Evolutionary conservation across 306 rosid species (phyloP).

Genomic region (Citrullus amarus): DNA sequence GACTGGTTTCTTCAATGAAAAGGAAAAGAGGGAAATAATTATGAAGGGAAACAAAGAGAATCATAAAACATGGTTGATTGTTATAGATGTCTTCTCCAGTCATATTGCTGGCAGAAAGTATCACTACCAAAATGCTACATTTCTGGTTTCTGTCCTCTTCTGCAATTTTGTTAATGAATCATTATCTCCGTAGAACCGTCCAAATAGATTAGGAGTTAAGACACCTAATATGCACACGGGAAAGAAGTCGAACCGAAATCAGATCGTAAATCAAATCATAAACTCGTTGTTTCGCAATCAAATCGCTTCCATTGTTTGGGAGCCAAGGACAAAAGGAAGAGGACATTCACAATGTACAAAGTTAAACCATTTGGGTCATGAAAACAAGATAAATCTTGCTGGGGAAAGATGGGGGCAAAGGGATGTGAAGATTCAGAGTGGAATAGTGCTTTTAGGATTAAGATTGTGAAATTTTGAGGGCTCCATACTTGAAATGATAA

Average conservation of each 20-base stretch:
- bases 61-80: background rate
- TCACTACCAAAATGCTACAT: background rate
- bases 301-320: background rate
- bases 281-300: background rate
- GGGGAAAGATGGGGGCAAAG: conserved; percentile 6
- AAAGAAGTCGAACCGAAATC: conserved; percentile 1
- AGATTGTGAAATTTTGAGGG: background rate
- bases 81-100: too few species aligned
- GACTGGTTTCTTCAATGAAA: background rate
- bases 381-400: conserved; percentile 1
- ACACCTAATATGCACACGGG: background rate
- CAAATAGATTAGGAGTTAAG: background rate
- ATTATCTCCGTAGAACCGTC: background rate
- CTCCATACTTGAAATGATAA: conserved; percentile 11
- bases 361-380: background rate
- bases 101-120: background rate
- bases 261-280: background rate
- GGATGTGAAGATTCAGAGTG: conserved; percentile 2
- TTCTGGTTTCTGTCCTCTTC: background rate
- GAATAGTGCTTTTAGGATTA: background rate
- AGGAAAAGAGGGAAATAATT: background rate
- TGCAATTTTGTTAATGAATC: background rate
- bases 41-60: background rate
- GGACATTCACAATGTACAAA: conserved; percentile 13
- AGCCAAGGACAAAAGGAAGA: background rate